These are phyloP conservation scores for Bathelium albidoporum DNA, from an alignment of 495 filamentous ascomycete species.

Conservation along the genomic window DNA sequence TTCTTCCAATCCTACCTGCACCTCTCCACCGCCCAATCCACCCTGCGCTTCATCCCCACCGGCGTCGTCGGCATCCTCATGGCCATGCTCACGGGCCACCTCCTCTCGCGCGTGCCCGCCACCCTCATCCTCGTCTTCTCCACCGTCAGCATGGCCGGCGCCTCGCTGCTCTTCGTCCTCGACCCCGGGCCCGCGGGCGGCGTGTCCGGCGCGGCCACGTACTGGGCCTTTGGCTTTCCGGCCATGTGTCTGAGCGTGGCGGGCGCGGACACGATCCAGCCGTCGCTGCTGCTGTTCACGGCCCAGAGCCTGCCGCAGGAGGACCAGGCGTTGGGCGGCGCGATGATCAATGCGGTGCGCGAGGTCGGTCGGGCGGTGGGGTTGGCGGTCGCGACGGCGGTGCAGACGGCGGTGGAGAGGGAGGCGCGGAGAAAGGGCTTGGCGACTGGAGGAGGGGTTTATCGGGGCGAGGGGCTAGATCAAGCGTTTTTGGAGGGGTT, in stretches of 20 bases:
- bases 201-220: slow-evolving; percentile 32
- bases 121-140: slow-evolving; percentile 45
- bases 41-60: slow-evolving; percentile 50
- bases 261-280: slow-evolving; percentile 50
- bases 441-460: slow-evolving; percentile 18
- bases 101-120: slow-evolving; percentile 43
- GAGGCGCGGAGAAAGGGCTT: slow-evolving; percentile 33
- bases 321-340: slow-evolving; percentile 52
- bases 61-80: slow-evolving; percentile 43
- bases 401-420: slow-evolving; percentile 43
- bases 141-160: slow-evolving; percentile 37
- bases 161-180: slow-evolving; percentile 47
- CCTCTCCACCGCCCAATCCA: slow-evolving; percentile 44
- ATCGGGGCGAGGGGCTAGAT: slow-evolving; percentile 16
- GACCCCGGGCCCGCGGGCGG: slow-evolving; percentile 30
- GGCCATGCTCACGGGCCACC: slow-evolving; percentile 42
- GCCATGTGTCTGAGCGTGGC: slow-evolving; percentile 50
- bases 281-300: slow-evolving; percentile 48
- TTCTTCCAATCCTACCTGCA: slow-evolving; percentile 53
- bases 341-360: slow-evolving; percentile 49
- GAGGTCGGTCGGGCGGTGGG: slow-evolving; percentile 48
- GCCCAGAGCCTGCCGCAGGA: slow-evolving; percentile 46
- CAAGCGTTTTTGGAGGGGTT: slow-evolving; percentile 38
- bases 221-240: slow-evolving; percentile 50
- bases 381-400: slow-evolving; percentile 46